Evolutionary conservation across 2,329 filamentous ascomycete genomes (phyloP).

Genomic region (Calonectria pseudoturangicola): DNA sequence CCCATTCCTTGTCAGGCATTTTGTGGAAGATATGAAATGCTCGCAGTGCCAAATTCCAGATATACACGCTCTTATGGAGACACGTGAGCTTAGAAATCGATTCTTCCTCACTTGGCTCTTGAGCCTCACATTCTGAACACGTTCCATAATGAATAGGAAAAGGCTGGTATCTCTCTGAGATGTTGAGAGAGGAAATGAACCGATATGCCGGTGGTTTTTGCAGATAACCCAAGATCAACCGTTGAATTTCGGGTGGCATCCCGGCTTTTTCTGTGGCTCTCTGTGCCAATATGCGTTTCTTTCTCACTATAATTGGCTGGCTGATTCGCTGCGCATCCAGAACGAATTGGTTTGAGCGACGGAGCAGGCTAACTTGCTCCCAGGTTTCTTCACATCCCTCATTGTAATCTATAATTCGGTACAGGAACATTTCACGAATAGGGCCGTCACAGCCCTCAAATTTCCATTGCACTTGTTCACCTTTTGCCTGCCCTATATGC

Average conservation of each 20-base stretch:
- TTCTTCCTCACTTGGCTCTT: background rate
- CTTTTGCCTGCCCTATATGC: background rate
- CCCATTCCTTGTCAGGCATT: background rate
- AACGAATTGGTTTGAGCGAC: constrained; percentile 22
- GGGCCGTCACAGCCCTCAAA: constrained; percentile 11
- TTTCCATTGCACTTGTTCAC: background rate
- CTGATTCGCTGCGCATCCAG: constrained; percentile 18
- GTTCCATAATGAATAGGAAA: constrained; percentile 1
- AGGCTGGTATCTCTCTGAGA: background rate
- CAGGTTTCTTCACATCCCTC: background rate
- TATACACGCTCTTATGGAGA: background rate
- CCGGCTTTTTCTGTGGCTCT: background rate
- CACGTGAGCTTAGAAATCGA: constrained; percentile 3
- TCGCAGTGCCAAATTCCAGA: constrained; percentile 22
- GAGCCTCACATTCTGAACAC: constrained; percentile 3
- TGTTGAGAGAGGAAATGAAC: constrained; percentile 2
- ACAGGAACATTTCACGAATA: background rate
- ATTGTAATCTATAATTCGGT: background rate
- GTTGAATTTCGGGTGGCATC: background rate
- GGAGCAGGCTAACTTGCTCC: background rate
- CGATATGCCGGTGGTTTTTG: background rate
- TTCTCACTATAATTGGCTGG: background rate
- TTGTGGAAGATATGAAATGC: constrained; percentile 27
- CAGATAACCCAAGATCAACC: background rate
- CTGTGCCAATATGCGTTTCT: constrained; percentile 3